Evolutionary conservation across 805 yeast species (phyloP), one percentile per base, ranked within the genome.

Genomic region (Wickerhamiella shivajii): DNA sequence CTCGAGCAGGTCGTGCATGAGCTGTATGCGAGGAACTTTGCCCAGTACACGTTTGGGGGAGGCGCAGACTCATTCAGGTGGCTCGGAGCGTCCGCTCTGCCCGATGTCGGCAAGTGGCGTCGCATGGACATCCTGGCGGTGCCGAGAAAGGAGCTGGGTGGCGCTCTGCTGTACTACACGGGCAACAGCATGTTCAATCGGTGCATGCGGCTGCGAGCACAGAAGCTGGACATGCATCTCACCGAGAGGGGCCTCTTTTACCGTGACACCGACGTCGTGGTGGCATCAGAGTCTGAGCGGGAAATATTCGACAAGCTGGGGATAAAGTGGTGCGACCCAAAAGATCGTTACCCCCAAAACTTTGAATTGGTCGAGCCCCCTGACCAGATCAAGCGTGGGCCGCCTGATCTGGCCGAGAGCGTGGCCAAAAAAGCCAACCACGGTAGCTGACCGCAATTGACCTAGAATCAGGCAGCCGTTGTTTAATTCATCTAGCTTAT

Each of bases 121-220:
- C 53, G 77, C 36, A 52, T 71, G 40, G 77, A 71, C 42, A 57
- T 71, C 24, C 44, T 71, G 25, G 45, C 60, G 3, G 68, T 65
- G 5, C 67, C 67, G 1, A 57, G 66, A 56, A 38, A 45, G 2
- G 58, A 61, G 20, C 43, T 56, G 6, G 77, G 74, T 0, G 66
- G 71, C 0, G 53, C 67, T 0, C 42, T 61, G 44, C 51, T 71
- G 5, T 70, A 71, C 45, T 71, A 67, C 43, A 67, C 71, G 0
- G 77, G 77, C 0, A 64, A 68, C 41, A 65, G 63, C 36, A 51
- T 57, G 16, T 68, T 70, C 46, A 71, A 70, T 45, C 57, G 74
- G 33, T 45, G 53, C 20, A 44, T 67, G 20, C 51, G 77, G 21
- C 42, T 53, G 19, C 44, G 61, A 18, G 75, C 76, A 0, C 39